Percentiles rank a stretch among this genome's conserved stretches.
phyloP scores from a whole-genome alignment of 352 stramenopile species.

The Phytophthora pini region DNA sequence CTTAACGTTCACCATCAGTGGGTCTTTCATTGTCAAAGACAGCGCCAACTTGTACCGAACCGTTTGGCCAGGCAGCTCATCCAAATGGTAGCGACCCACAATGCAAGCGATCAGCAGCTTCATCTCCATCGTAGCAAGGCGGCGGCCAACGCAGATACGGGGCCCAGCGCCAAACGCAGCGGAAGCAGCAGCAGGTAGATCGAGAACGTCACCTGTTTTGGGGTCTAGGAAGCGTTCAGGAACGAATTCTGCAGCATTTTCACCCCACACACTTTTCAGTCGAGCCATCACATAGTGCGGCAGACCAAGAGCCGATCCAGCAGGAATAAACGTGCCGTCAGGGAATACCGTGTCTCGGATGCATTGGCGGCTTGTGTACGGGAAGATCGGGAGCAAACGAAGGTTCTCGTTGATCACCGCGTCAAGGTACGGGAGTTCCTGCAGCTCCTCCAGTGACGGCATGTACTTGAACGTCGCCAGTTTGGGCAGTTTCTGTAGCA shows the following conservation, averaged over 20 bases:
- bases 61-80: slow-evolving; percentile 20
- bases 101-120: slow-evolving; percentile 58
- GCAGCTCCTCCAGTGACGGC: slow-evolving; percentile 31
- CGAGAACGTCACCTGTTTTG: slow-evolving; percentile 19
- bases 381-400: slow-evolving; percentile 55
- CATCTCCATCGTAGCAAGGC: slow-evolving; percentile 66
- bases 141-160: slow-evolving; percentile 53
- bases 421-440: slow-evolving; percentile 40
- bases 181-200: slow-evolving; percentile 47
- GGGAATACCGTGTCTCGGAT: slow-evolving; percentile 44
- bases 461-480: slow-evolving; percentile 8
- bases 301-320: slow-evolving; percentile 35
- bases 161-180: slow-evolving; percentile 56
- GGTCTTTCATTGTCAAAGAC: slow-evolving; percentile 42
- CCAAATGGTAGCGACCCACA: slow-evolving; percentile 50
- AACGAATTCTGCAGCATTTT: slow-evolving; percentile 39
- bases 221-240: slow-evolving; percentile 51
- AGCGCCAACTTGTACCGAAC: slow-evolving; percentile 46
- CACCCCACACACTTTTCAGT: slow-evolving; percentile 45
- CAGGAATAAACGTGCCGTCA: slow-evolving; percentile 51
- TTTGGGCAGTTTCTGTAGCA: slow-evolving; percentile 7
- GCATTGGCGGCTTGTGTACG: slow-evolving; percentile 39
- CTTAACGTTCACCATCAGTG: slow-evolving; percentile 21
- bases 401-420: slow-evolving; percentile 55
- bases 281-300: slow-evolving; percentile 44